Percentiles rank a stretch among this genome's conserved stretches.
Conservation (phyloP, 1,284 basidiomycete species). For the Singerocomus inundabilis region DNA sequence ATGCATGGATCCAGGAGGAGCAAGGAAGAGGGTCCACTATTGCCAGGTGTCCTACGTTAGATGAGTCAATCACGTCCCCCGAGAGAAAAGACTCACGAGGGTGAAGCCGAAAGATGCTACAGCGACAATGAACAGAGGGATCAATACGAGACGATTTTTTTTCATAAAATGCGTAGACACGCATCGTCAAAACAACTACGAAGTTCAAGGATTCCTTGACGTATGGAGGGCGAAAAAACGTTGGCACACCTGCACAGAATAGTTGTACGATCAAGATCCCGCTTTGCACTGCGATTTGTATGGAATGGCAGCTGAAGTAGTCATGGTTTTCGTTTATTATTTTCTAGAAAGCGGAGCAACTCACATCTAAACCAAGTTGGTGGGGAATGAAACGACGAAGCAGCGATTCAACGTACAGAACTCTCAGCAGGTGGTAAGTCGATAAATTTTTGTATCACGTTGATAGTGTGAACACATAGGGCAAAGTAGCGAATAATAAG, state of each 20-base stretch:
- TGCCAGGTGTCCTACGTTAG: neutral
- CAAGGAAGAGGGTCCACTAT: slow-evolving; percentile 11
- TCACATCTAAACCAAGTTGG: slow-evolving; percentile 7
- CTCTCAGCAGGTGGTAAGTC: neutral
- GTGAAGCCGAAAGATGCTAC: slow-evolving; percentile 6
- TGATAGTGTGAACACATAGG: slow-evolving; percentile 23
- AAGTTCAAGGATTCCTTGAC: slow-evolving; percentile 11
- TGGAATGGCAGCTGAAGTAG: neutral
- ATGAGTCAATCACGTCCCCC: neutral
- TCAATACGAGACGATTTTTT: slow-evolving; percentile 19
- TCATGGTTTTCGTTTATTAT: neutral
- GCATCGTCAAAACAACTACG: slow-evolving; percentile 31
- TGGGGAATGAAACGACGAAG: neutral
- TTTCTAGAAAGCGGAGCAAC: neutral
- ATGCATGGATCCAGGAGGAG: no score
- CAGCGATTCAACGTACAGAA: slow-evolving; percentile 1
- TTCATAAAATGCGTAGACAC: slow-evolving; percentile 34
- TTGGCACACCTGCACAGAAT: slow-evolving; percentile 7
- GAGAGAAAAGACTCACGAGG: slow-evolving; percentile 18
- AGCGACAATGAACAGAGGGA: slow-evolving; percentile 5
- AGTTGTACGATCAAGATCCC: slow-evolving; percentile 12
- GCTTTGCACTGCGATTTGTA: neutral
- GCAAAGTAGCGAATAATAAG: slow-evolving; percentile 40
- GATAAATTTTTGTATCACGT: slow-evolving; percentile 1
- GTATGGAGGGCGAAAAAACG: neutral